These are phyloP conservation scores for Arthrobotrys entomopaga DNA, from an alignment of 2,329 filamentous ascomycete genomes.

Conservation along the genomic window DNA sequence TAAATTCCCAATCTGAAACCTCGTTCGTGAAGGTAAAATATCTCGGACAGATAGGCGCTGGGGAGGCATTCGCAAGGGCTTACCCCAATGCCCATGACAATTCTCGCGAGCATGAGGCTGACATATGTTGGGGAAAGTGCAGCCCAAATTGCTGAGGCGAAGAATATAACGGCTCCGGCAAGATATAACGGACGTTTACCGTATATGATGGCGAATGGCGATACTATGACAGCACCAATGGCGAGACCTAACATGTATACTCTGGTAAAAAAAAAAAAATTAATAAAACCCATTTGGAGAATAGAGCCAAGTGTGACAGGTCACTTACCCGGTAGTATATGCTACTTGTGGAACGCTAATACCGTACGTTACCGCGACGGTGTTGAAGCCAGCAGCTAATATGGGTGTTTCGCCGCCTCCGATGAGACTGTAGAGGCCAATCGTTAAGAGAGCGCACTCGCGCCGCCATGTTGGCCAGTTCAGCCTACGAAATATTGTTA, in stretches of 20 bases:
- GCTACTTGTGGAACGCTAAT: constrained; percentile 79
- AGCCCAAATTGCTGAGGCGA: constrained; percentile 82
- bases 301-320: neutral
- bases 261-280: constrained; percentile 9
- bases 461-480: constrained; percentile 89
- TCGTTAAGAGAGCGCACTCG: constrained; percentile 79
- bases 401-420: constrained; percentile 93
- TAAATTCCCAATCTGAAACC: constrained; percentile 95
- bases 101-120: constrained; percentile 81
- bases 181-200: constrained; percentile 94
- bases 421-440: constrained; percentile 92
- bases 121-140: constrained; percentile 82
- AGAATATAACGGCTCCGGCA: constrained; percentile 78
- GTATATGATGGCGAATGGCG: constrained; percentile 88
- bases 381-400: constrained; percentile 80
- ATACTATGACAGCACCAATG: constrained; percentile 82
- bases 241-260: constrained; percentile 94
- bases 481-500: constrained; percentile 62
- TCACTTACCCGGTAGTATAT: constrained; percentile 72
- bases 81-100: constrained; percentile 85
- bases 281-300: neutral
- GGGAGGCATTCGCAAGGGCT: constrained; percentile 92
- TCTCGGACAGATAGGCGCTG: constrained; percentile 92
- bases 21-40: constrained; percentile 93
- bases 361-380: constrained; percentile 75